These are phyloP conservation scores for Tillandsia fasciculata DNA, from an alignment of 176 grass and related monocot genomes.

Conservation along the genomic window DNA sequence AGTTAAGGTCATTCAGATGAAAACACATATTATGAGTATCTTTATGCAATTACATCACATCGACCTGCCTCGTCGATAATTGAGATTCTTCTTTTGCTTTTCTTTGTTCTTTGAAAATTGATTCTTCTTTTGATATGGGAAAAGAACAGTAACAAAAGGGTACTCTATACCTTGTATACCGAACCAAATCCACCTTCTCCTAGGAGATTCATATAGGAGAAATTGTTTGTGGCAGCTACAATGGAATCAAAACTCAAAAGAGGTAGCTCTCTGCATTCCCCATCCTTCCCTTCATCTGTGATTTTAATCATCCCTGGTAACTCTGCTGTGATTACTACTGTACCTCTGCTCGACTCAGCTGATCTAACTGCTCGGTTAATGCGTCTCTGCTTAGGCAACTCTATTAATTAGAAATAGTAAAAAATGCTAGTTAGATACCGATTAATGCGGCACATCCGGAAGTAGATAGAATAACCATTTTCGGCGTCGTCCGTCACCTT, in stretches of 20 bases:
- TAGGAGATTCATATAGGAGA: slow-evolving; percentile 52
- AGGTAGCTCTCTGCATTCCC: slow-evolving; percentile 47
- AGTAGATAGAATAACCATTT: too few relatives aligned
- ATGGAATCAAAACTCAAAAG: slow-evolving; percentile 45
- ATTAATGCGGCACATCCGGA: neutral
- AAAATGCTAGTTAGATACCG: neutral
- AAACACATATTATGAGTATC: too few relatives aligned
- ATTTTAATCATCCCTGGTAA: slow-evolving; percentile 30
- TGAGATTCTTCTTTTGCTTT: neutral
- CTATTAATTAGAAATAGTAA: neutral
- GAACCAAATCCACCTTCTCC: slow-evolving; percentile 82
- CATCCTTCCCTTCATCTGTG: slow-evolving; percentile 34
- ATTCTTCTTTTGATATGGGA: neutral
- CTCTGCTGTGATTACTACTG: slow-evolving; percentile 7
- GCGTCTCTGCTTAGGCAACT: neutral
- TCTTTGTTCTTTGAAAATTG: neutral
- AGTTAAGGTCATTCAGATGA: too few relatives aligned
- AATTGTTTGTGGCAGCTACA: slow-evolving; percentile 44
- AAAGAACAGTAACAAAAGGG: neutral
- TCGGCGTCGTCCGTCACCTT: slow-evolving; percentile 7
- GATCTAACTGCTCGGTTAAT: neutral
- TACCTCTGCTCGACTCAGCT: slow-evolving; percentile 6
- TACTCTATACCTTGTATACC: slow-evolving; percentile 63
- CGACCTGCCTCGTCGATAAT: neutral
- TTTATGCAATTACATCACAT: too few relatives aligned